Percentiles rank a stretch among this genome's conserved stretches.
These are phyloP conservation scores for Aspergillus sp. DNA, from an alignment of 2,329 filamentous ascomycete genomes.

Conservation along the genomic window DNA sequence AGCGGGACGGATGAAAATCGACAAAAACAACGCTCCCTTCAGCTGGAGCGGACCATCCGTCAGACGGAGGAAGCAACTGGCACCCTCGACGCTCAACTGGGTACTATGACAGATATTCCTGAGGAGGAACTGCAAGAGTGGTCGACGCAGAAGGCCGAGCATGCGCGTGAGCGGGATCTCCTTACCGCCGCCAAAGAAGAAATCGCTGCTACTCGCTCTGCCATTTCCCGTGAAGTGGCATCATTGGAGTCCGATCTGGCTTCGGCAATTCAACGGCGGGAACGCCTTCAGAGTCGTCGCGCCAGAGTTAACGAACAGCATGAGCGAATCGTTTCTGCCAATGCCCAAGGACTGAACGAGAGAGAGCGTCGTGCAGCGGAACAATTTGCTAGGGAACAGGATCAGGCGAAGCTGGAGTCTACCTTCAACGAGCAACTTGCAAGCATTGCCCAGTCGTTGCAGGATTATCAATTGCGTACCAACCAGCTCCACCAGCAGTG, in stretches of 20 bases:
- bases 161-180: constrained; percentile 46
- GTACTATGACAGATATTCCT: constrained; percentile 49
- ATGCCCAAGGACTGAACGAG: constrained; percentile 49
- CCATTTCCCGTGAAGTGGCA: constrained; percentile 45
- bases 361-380: constrained; percentile 44
- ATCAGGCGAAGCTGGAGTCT: constrained; percentile 37
- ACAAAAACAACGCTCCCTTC: constrained; percentile 53
- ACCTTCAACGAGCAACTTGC: constrained; percentile 37
- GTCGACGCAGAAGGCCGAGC: constrained; percentile 45
- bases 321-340: constrained; percentile 51
- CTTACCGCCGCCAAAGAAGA: constrained; percentile 46
- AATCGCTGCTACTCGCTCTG: constrained; percentile 42
- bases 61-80: constrained; percentile 57
- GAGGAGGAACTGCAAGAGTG: constrained; percentile 48
- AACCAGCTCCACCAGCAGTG: constrained; percentile 39
- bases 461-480: constrained; percentile 37
- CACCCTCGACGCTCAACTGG: constrained; percentile 47
- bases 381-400: constrained; percentile 38
- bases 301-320: constrained; percentile 54
- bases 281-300: constrained; percentile 51
- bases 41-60: constrained; percentile 54
- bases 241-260: constrained; percentile 47
- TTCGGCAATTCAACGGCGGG: constrained; percentile 47
- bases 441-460: constrained; percentile 35
- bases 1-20: constrained; percentile 54